Evolutionary conservation across 2,329 filamentous ascomycete genomes (phyloP).

Genomic region (Plectosphaerella cucumerina): DNA sequence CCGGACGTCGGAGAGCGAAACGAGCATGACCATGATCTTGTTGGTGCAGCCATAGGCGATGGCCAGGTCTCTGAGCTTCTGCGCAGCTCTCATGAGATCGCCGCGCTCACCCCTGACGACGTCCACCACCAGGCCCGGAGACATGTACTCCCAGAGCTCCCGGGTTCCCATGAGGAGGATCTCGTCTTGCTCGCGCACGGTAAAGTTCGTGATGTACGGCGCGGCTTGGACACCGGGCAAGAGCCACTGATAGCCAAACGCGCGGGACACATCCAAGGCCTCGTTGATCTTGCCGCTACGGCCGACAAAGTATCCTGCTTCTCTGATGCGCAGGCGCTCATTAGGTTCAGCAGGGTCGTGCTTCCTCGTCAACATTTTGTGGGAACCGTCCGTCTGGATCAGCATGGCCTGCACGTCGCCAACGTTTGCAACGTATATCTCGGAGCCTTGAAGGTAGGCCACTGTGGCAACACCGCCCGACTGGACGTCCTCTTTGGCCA

Average conservation of each 20-base stretch:
- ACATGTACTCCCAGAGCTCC: constrained; percentile 93
- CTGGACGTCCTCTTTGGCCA: constrained; percentile 84
- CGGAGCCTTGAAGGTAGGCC: constrained; percentile 81
- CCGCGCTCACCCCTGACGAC: constrained; percentile 80
- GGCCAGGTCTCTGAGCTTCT: constrained; percentile 89
- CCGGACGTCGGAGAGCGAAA: constrained; percentile 87
- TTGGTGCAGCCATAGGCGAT: constrained; percentile 91
- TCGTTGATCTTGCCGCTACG: constrained; percentile 93
- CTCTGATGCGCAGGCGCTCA: constrained; percentile 84
- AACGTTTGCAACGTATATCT: constrained; percentile 91
- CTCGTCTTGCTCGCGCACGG: constrained; percentile 83
- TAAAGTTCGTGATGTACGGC: constrained; percentile 74
- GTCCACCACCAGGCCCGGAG: constrained; percentile 86
- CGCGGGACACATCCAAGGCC: constrained; percentile 81
- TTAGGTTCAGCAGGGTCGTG: constrained; percentile 86
- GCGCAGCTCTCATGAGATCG: constrained; percentile 91
- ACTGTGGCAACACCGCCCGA: constrained; percentile 92
- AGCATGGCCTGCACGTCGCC: constrained; percentile 95
- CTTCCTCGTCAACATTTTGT: constrained; percentile 81
- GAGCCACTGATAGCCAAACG: constrained; percentile 90
- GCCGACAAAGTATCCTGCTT: constrained; percentile 93
- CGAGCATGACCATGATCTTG: constrained; percentile 99
- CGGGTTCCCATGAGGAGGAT: constrained; percentile 87
- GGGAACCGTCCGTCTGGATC: constrained; percentile 80
- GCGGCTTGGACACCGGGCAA: constrained; percentile 92